A percentile compares a stretch with the other conserved stretches of the same genome.
Conservation (phyloP, 495 filamentous ascomycete genomes). For the Xylaria grammica region DNA sequence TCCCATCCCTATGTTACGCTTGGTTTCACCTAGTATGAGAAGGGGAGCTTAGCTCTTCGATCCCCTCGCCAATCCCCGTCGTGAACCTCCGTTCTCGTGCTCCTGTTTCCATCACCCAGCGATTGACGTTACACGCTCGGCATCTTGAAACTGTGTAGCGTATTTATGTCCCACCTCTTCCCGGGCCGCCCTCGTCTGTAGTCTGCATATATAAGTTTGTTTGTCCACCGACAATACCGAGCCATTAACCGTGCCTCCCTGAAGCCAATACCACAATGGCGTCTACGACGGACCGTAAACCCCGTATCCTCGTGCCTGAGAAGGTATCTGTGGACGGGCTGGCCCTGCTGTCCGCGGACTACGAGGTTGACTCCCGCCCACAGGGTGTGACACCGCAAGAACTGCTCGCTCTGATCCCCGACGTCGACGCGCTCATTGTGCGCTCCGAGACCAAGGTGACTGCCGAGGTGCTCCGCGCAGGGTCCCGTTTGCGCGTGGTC, state of each 20-base stretch:
- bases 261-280: not conserved
- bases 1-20: not conserved
- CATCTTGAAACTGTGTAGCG: too few species aligned
- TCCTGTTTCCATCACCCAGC: too few species aligned
- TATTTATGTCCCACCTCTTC: not conserved
- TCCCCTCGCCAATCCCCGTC: too few species aligned
- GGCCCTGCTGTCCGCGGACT: slow-evolving; percentile 57
- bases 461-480: slow-evolving; percentile 55
- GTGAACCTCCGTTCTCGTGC: too few species aligned
- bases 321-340: slow-evolving; percentile 77
- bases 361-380: slow-evolving; percentile 63
- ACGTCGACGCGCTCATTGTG: slow-evolving; percentile 71
- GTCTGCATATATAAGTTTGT: not conserved
- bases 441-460: slow-evolving; percentile 77
- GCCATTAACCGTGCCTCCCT: not conserved
- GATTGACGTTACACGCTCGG: too few species aligned
- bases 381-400: slow-evolving; percentile 60
- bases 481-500: slow-evolving; percentile 68
- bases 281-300: slow-evolving; percentile 21
- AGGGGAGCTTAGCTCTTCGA: too few species aligned
- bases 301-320: slow-evolving; percentile 71
- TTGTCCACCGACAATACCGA: not conserved
- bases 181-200: not conserved
- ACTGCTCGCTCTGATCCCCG: slow-evolving; percentile 61
- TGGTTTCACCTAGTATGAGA: too few species aligned